Percentiles rank a stretch among this genome's conserved stretches.
These are phyloP conservation scores for Geosmithia morbida DNA, from an alignment of 2,329 filamentous ascomycete genomes.

Conservation along the genomic window DNA sequence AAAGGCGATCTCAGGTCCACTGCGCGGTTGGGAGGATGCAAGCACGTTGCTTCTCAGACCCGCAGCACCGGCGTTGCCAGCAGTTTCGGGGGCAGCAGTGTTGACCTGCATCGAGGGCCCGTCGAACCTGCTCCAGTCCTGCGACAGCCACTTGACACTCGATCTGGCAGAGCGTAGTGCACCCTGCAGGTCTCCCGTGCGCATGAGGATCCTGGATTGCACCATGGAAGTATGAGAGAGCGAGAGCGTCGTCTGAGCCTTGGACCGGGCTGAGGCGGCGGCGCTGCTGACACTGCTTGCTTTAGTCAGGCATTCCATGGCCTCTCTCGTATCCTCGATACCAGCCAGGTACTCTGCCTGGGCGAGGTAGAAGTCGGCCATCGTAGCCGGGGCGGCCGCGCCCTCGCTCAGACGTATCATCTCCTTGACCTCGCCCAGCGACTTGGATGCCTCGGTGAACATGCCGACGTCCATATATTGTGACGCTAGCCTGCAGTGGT, in stretches of 20 bases:
- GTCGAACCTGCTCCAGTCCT: constrained; percentile 41
- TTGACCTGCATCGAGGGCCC: constrained; percentile 6
- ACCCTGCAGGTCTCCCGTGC: constrained; percentile 41
- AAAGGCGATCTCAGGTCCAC: constrained; percentile 8
- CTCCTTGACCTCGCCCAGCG: constrained; percentile 43
- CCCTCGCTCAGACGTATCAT: constrained; percentile 23
- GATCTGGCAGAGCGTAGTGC: constrained; percentile 43
- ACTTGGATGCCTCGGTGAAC: constrained; percentile 30
- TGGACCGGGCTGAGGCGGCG: constrained; percentile 14
- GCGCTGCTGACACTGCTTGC: constrained; percentile 21
- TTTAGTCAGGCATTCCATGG: constrained; percentile 20
- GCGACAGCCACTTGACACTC: constrained; percentile 38
- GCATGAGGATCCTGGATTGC: constrained; percentile 50
- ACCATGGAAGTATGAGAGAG: constrained; percentile 29
- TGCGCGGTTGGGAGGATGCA: constrained; percentile 4
- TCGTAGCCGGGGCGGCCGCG: constrained; percentile 19
- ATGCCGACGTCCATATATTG: constrained; percentile 40
- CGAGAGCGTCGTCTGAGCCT: constrained; percentile 15
- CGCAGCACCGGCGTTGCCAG: constrained; percentile 9
- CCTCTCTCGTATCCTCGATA: constrained; percentile 50
- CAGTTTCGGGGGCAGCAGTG: neutral
- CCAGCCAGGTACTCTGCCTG: constrained; percentile 62
- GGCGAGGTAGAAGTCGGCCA: constrained; percentile 48
- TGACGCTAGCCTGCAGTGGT: constrained; percentile 32
- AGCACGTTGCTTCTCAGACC: constrained; percentile 11